Evolutionary conservation across 1,284 basidiomycete genomes (phyloP), one percentile per base, ranked within the genome.

Genomic region (Tausonia pullulans): DNA sequence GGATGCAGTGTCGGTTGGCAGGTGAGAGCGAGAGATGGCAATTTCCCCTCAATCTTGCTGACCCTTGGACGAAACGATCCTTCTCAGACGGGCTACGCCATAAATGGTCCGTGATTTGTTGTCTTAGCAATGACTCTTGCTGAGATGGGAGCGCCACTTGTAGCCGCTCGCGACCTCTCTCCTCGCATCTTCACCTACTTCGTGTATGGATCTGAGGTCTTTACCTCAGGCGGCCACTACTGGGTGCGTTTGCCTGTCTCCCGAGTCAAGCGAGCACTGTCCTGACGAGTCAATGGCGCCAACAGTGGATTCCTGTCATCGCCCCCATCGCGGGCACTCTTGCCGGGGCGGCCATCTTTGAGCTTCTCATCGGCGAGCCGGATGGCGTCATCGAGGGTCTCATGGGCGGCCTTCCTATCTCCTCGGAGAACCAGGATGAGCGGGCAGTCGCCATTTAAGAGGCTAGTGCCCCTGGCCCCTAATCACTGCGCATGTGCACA

Each of bases 201-300:
- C 46, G 52, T 66, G 10, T 66, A 66, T 45, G 65, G 65, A 4
- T n/a, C 41, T 5, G 52, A 52, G 16, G 65, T 66, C n/a, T 66
- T 62, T 43, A 56, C 61, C 0, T 57, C 59, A 5, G 14, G 50
- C 7, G n/a, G n/a, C 5, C 51, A 63, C 41, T 63, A 60, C 54
- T 66, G 51, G 54, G 27, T 63, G 4, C 5, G 55, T 50, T 40
- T 27, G 6, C 7, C 8, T 58, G 0, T 43, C 43, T 9, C n/a
- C 43, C 4, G 7, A 7, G 6, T 41, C 8, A 10, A 40, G 13
- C 27, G 4, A 55, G 13, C 8, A 4, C 45, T 27, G 9, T 43
- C 45, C 27, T 27, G 27, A 27, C 27, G 27, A 27, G 2, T 27
- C 27, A 27, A 27, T 27, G 27, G 27, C 27, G 27, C 27, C 27